These are phyloP conservation scores for Kodamaea arcana DNA, from an alignment of 1,139 yeast species.

Conservation along the genomic window DNA sequence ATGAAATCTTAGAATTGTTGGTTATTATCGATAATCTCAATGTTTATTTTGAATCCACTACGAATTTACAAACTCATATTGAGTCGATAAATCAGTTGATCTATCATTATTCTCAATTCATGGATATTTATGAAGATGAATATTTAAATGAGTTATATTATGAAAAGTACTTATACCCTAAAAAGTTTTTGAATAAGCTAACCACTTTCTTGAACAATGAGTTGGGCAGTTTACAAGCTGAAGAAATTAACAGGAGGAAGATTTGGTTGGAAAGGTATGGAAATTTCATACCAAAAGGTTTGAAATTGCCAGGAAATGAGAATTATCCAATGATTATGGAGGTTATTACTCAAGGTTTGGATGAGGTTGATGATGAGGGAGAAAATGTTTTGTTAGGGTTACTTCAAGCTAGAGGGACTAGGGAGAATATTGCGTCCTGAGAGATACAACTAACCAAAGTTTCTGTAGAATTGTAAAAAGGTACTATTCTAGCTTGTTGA, in stretches of 20 bases:
- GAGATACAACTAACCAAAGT: no score
- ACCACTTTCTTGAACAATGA: slow-evolving; percentile 34
- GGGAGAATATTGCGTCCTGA: no score
- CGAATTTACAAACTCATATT: slow-evolving; percentile 3
- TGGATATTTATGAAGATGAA: slow-evolving; percentile 31
- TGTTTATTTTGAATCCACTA: slow-evolving; percentile 2
- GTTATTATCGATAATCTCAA: slow-evolving; percentile 13
- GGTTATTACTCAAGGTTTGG: slow-evolving; percentile 42
- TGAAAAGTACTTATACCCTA: slow-evolving; percentile 39
- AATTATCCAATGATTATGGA: slow-evolving; percentile 39
- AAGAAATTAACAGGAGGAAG: slow-evolving; percentile 33
- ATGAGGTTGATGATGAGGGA: slow-evolving; percentile 16
- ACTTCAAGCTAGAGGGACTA: no score
- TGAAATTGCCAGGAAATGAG: slow-evolving; percentile 37
- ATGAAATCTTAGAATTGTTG: slow-evolving; percentile 23
- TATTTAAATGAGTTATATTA: slow-evolving; percentile 39
- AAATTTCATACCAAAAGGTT: slow-evolving; percentile 40
- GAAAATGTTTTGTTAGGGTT: slow-evolving; percentile 24
- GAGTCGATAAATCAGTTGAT: slow-evolving; percentile 27
- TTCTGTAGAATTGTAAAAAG: no score
- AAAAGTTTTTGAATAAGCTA: slow-evolving; percentile 29
- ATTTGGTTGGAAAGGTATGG: slow-evolving; percentile 40
- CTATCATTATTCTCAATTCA: slow-evolving; percentile 36
- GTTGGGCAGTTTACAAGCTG: slow-evolving; percentile 28
- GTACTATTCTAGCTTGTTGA: no score